Conservation (phyloP, 805 yeast genomes). For the Lachancea dasiensis region DNA sequence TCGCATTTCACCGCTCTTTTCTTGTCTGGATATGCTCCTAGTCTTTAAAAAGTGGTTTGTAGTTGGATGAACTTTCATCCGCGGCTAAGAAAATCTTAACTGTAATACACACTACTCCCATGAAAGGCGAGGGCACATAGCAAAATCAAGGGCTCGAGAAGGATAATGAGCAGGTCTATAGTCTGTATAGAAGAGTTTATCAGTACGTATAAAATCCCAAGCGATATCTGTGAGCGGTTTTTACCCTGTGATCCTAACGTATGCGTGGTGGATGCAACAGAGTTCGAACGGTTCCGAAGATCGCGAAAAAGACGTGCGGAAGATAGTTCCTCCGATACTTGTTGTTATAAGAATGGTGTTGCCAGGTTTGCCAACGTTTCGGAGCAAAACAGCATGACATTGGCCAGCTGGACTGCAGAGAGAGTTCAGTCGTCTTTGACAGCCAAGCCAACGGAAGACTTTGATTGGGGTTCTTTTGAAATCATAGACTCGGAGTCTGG, state of each 20-base stretch:
- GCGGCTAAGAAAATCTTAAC: constrained; percentile 3
- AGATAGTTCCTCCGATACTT: no score
- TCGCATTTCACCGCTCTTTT: no score
- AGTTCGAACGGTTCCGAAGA: background rate
- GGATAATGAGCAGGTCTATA: constrained; percentile 5
- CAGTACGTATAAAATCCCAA: constrained; percentile 4
- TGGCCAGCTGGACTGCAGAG: background rate
- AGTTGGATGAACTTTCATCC: background rate
- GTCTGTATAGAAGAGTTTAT: constrained; percentile 10
- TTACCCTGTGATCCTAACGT: constrained; percentile 6
- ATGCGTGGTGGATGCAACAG: background rate
- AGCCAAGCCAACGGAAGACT: background rate
- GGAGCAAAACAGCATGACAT: background rate
- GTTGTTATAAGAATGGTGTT: no score
- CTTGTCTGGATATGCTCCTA: no score
- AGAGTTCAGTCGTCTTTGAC: background rate
- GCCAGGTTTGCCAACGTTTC: background rate
- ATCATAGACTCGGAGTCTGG: background rate
- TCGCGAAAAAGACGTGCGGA: constrained; percentile 2
- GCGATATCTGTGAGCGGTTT: constrained; percentile 3
- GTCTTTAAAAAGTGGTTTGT: background rate
- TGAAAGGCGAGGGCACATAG: no score
- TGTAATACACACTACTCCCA: no score
- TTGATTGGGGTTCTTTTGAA: background rate
- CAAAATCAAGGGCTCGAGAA: background rate